Conservation (phyloP, 345 rosid genomes). For the Capsella bursapastoris region DNA sequence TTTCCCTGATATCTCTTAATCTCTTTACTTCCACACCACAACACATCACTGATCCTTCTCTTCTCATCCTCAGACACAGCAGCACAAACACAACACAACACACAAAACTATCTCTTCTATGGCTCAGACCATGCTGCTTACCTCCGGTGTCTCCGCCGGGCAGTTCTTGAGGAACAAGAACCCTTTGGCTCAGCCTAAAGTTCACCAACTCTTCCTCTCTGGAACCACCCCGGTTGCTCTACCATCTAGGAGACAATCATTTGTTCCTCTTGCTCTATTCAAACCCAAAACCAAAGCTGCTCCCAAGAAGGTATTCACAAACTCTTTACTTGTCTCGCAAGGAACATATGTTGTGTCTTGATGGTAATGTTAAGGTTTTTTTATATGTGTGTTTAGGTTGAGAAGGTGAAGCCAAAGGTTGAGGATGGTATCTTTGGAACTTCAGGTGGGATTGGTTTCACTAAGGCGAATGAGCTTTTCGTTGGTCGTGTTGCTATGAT, state of each 20-base stretch:
- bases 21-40: constrained; percentile 48
- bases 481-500: constrained; percentile 99
- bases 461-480: constrained; percentile 91
- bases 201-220: constrained; percentile 54
- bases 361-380: background rate
- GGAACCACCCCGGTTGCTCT: constrained; percentile 35
- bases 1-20: constrained; percentile 43
- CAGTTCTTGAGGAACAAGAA: constrained; percentile 53
- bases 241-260: constrained; percentile 42
- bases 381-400: constrained; percentile 43
- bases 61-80: constrained; percentile 10
- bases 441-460: constrained; percentile 96
- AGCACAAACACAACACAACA: constrained; percentile 17
- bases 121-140: constrained; percentile 90
- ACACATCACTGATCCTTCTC: constrained; percentile 30
- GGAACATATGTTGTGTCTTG: background rate
- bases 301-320: constrained; percentile 62
- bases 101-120: constrained; percentile 38
- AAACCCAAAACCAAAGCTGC: constrained; percentile 84
- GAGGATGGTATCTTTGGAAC: constrained; percentile 96
- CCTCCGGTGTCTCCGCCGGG: constrained; percentile 64
- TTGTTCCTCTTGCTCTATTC: constrained; percentile 70
- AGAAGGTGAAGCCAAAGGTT: constrained; percentile 55
- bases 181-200: constrained; percentile 58
- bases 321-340: background rate